phyloP scores from a whole-genome alignment of 805 yeast genomes.

The Metschnikowia picachoensis region DNA sequence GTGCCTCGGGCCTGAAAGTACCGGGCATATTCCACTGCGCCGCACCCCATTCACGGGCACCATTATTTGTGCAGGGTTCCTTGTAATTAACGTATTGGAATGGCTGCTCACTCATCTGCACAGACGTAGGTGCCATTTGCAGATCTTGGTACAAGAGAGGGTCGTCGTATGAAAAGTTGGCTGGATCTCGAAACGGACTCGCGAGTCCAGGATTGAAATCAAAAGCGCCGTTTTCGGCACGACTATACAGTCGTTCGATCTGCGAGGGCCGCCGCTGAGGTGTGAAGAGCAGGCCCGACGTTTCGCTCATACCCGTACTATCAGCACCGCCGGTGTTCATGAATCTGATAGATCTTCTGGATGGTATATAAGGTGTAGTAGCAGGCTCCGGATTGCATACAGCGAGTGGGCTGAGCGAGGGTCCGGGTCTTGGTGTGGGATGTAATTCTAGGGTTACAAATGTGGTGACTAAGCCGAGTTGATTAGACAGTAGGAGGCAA shows the following conservation, averaged over 20 bases:
- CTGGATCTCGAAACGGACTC: constrained; percentile 5
- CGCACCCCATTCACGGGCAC: not conserved
- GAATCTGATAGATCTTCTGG: not conserved
- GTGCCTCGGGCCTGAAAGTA: constrained; percentile 4
- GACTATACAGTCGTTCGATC: not conserved
- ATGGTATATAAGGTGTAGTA: too few relatives aligned
- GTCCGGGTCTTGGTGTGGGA: too few relatives aligned
- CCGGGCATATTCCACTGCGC: constrained; percentile 15
- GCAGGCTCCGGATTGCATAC: too few relatives aligned
- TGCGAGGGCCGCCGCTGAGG: not conserved
- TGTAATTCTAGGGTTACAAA: too few relatives aligned
- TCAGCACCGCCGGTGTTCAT: not conserved
- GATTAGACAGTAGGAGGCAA: too few relatives aligned
- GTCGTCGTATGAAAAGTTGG: constrained; percentile 5
- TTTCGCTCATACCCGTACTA: not conserved
- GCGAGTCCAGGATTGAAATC: constrained; percentile 4
- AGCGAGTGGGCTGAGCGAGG: too few relatives aligned
- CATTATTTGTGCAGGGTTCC: too few relatives aligned
- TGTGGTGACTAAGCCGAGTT: too few relatives aligned
- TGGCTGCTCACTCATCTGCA: too few relatives aligned
- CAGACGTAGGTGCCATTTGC: not conserved
- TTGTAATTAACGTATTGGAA: too few relatives aligned
- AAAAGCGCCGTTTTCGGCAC: not conserved
- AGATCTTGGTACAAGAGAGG: constrained; percentile 5
- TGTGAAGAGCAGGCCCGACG: not conserved